Base-by-base conservation (phyloP, 1,284 basidiomycete genomes). In the Moesziomyces parantarcticus region DNA sequence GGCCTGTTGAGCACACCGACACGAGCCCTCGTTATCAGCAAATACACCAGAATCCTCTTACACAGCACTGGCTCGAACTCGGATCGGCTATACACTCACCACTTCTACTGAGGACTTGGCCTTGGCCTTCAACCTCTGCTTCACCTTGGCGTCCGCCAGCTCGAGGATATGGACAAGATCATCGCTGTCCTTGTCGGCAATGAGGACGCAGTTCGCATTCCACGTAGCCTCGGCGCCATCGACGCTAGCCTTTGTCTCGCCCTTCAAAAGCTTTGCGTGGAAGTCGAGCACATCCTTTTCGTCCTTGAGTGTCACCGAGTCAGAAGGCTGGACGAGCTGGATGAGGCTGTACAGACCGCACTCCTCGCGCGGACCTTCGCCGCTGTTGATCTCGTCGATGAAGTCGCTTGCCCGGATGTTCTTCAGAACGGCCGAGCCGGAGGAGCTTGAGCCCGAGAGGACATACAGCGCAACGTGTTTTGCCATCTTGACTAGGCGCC, bases 381-480 rank as follows among this genome's bases (percentile, higher is more conserved):
- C 77, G 36, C 67, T 70, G 40, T 74, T 70, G 51, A 78, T 56
- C 52, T 80, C 79, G 42, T 65, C 62, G 50, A 80, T 73, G 43
- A 66, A 78, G 50, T 75, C 75, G 25, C 70, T 70, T 1, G 68
- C 52, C n/a, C 74, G 66, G 50, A 80, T 76, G 32, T 68, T 53
- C 21, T 53, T 48, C 10, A 77, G 60, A 13, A 79, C 55, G 5
- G 44, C 32, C n/a, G 58, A 46, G 29, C 60, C 62, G 13, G 47
- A 32, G 14, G 52, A n/a, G 25, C 26, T 23, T 16, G 64, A 68
- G 32, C 47, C 56, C 2, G 60, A 47, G 26, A 72, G 65, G 22
- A 62, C 41, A 62, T 76, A 76, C n/a, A 76, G 62, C n/a, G 74
- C 68, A 16, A 76, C 55, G 58, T 73, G 40, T 46, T 73, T 64